phyloP scores from a whole-genome alignment of 495 filamentous ascomycete genomes.

The Lentithecium fluviatile region DNA sequence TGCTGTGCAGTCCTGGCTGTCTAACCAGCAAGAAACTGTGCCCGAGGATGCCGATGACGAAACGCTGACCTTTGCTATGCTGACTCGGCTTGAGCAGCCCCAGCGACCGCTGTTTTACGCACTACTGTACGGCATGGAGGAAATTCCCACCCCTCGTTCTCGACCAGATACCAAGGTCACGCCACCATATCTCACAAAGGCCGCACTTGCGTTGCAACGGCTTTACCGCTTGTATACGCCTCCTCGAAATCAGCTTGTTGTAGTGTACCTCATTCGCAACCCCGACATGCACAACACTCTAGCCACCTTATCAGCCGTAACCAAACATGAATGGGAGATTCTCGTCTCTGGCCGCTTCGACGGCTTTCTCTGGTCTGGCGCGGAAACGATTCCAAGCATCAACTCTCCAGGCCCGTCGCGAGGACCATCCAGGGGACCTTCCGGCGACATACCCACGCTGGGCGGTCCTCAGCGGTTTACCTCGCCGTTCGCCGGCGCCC shows the following conservation, averaged over 20 bases:
- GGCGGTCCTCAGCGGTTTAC: not conserved
- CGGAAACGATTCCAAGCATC: conserved; percentile 51
- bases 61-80: conserved; percentile 85
- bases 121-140: conserved; percentile 66
- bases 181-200: conserved; percentile 67
- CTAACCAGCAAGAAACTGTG: conserved; percentile 66
- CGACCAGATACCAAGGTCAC: conserved; percentile 55
- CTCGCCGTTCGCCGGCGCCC: conserved; percentile 27
- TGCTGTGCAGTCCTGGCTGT: conserved; percentile 83
- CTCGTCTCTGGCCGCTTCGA: conserved; percentile 94
- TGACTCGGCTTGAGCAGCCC: conserved; percentile 77
- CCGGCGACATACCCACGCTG: conserved; percentile 6
- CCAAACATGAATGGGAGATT: conserved; percentile 90
- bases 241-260: conserved; percentile 80
- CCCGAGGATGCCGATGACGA: conserved; percentile 89
- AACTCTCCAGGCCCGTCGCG: conserved; percentile 39
- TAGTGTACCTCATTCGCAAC: conserved; percentile 86
- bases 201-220: conserved; percentile 73
- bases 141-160: conserved; percentile 52
- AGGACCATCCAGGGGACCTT: conserved; percentile 37
- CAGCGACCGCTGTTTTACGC: conserved; percentile 75
- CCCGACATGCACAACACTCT: conserved; percentile 79
- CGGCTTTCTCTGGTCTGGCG: conserved; percentile 94
- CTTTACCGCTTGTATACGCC: conserved; percentile 70
- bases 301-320: conserved; percentile 82